Evolutionary conservation across 2,329 filamentous ascomycete genomes (phyloP), one percentile per base, ranked within the genome.

Genomic region (Metarhizium sp.): DNA sequence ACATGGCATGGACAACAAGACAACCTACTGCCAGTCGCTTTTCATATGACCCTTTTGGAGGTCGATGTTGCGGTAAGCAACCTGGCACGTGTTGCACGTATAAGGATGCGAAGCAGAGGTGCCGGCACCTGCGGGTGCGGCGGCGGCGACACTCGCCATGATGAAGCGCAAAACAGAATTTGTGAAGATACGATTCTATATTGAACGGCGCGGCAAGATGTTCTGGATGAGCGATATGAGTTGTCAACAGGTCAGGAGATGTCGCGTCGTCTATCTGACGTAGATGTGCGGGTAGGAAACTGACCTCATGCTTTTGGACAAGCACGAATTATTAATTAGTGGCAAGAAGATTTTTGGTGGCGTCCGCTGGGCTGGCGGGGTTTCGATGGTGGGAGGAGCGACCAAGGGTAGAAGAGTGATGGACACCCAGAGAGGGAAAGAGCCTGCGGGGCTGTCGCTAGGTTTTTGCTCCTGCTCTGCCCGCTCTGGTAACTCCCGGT

Each of bases 81-180:
- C 92, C 70, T 96, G 90, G 69, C 94, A 99, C 57, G 92, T 94
- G 73, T 97, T 99, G 84, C 94, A 99, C 55, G 92, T 97, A 75
- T 92, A 99, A 2, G 94, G 92, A 69, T 96, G 90, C 30, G 86
- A 79, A 36, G 80, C 66, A 16, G 73, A 64, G 7, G 68, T 70
- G 59, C 65, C 67, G 54, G 64, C 63, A 50, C 63, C 62, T 34
- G 64, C 62, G 53, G 64, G 56, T 34, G 68, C 63, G 52, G 25
- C 25, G 32, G 69, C 60, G 57, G 70, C 67, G 52, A 61, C 64
- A 59, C 66, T 71, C 59, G 79, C 75, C 81, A 84, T 84, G 57
- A 57, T 69, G 57, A 50, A 43, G 42, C 54, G 14, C 51, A 30
- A 48, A 25, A 42, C 25, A 48, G 10, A n/a, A 14, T 45, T 16